Conservation (phyloP, 345 rosid species). For the Pistacia vera region DNA sequence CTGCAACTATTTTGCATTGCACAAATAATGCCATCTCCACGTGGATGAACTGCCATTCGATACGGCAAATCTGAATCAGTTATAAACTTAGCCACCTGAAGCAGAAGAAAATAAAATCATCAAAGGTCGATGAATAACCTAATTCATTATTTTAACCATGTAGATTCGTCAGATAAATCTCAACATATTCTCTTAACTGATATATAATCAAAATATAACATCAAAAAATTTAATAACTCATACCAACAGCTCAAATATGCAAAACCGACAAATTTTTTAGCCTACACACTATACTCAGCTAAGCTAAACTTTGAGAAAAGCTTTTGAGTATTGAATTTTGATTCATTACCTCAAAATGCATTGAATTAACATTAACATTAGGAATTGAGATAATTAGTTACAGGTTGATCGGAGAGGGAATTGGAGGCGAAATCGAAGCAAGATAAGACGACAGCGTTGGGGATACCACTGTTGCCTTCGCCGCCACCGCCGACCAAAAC, state of each 20-base stretch:
- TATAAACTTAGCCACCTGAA: slow-evolving; percentile 54
- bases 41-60: slow-evolving; percentile 80
- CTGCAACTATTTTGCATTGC: slow-evolving; percentile 75
- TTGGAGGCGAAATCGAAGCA: slow-evolving; percentile 52
- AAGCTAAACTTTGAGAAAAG: too few relatives aligned
- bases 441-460: slow-evolving; percentile 61
- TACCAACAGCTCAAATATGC: too few relatives aligned
- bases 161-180: background rate
- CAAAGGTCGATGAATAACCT: too few relatives aligned
- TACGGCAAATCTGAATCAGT: slow-evolving; percentile 78
- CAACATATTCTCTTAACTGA: background rate
- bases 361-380: too few relatives aligned
- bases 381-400: too few relatives aligned
- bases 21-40: slow-evolving; percentile 70
- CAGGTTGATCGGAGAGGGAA: slow-evolving; percentile 76
- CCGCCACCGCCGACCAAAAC: slow-evolving; percentile 90
- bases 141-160: too few relatives aligned
- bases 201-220: too few relatives aligned
- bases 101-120: background rate
- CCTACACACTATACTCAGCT: too few relatives aligned
- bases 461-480: slow-evolving; percentile 81
- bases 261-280: too few relatives aligned
- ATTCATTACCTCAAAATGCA: too few relatives aligned
- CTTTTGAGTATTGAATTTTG: too few relatives aligned
- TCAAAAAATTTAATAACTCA: too few relatives aligned